These are phyloP conservation scores for Yamadazyma akitaensis DNA, from an alignment of 805 yeast genomes.

Conservation along the genomic window DNA sequence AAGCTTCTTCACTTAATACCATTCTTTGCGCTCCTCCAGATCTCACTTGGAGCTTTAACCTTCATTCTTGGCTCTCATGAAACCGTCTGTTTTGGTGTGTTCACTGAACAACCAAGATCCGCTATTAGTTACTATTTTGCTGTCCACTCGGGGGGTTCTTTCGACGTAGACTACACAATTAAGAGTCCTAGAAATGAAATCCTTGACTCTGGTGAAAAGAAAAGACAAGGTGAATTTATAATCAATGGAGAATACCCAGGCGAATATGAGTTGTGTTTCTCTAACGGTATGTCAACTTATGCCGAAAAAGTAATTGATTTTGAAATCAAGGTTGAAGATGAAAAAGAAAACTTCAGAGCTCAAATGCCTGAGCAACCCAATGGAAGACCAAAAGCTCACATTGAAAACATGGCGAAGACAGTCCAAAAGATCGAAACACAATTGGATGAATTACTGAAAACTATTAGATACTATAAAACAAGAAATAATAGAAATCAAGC, in stretches of 20 bases:
- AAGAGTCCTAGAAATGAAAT: conserved; percentile 55
- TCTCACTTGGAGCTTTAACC: conserved; percentile 59
- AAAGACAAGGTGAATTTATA: conserved; percentile 77
- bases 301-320: conserved; percentile 84
- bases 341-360: conserved; percentile 47
- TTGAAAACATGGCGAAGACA: conserved; percentile 50
- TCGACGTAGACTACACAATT: conserved; percentile 71
- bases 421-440: conserved; percentile 59
- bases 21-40: conserved; percentile 16
- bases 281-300: conserved; percentile 75
- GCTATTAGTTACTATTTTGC: conserved; percentile 77
- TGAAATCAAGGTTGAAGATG: conserved; percentile 58
- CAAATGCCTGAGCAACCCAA: conserved; percentile 54
- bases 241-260: conserved; percentile 65
- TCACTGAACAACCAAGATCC: conserved; percentile 56
- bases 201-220: conserved; percentile 53
- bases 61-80: conserved; percentile 75
- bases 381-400: conserved; percentile 48
- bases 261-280: conserved; percentile 85
- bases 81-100: conserved; percentile 65
- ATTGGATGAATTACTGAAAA: conserved; percentile 52
- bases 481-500: conserved; percentile 90
- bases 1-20: neutral
- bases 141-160: conserved; percentile 76
- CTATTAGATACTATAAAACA: conserved; percentile 79